Evolutionary conservation across 768 basidiomycete genomes (phyloP), one percentile per base, ranked within the genome.

Genomic region (Lentinula sp.): DNA sequence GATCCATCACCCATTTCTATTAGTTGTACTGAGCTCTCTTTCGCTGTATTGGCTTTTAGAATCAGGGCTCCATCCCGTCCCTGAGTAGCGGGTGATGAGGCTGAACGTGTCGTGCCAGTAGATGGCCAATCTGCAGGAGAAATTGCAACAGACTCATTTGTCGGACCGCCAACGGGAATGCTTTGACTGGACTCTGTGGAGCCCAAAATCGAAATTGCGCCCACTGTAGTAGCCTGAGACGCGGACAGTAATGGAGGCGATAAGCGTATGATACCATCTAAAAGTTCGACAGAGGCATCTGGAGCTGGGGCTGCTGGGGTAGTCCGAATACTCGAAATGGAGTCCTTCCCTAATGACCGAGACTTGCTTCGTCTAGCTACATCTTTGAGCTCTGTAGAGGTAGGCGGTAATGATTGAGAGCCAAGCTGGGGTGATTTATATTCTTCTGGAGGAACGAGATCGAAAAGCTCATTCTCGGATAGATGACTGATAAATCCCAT

Each of bases 241-340:
- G 28, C 28, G 28, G 28, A 28, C 28, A 28, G 28, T 28, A 3
- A 28, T 28, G 28, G 28, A 28, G 28, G 28, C 28, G 28, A 28
- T 28, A 28, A 28, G 28, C 72, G 72, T 37, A 79, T 70, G 48
- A 79, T 66, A 62, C 79, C 78, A 57, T 65, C 64, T 9, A 42
- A 59, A 49, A 62, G 62, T 12, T 57, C 63, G 57, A 57, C 62
- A 18, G 52, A 36, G 28, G 42, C 5, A 6, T 13, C 41, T 5
- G 48, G 42, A 3, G 37, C 32, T 20, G 59, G 23, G 32, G 56
- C 1, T 33, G 13, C 43, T 39, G 45, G 49, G 35, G 54, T 28
- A 39, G 23, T 28, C 42, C 41, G 18, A 57, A 42, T 52, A 15
- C 50, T 52, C 16, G 13, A 16, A 12, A 52, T 18, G 4, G 20